A percentile compares a stretch with the other conserved stretches of the same genome.
phyloP scores from a whole-genome alignment of 805 yeast species.

The Candida nanaspora region DNA sequence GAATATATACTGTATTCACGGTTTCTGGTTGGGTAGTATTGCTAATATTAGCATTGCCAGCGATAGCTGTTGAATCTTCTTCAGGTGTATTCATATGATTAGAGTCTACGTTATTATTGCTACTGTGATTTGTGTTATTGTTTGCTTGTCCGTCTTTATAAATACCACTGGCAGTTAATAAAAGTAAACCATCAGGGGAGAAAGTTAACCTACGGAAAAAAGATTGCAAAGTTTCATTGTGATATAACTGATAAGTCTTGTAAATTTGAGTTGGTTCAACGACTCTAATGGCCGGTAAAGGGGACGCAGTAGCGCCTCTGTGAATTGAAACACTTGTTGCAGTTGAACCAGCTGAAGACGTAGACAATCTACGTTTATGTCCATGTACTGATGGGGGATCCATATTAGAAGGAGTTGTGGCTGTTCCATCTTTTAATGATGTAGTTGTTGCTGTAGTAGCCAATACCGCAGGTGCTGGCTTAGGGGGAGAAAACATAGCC shows the following conservation, averaged over 20 bases:
- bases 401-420: constrained; percentile 14
- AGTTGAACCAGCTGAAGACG: constrained; percentile 27
- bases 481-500: constrained; percentile 1
- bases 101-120: neutral
- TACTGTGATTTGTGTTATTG: neutral
- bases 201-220: constrained; percentile 82
- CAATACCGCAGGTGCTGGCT: constrained; percentile 2
- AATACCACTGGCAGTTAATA: constrained; percentile 74
- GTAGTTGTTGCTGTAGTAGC: constrained; percentile 5
- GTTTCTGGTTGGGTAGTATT: constrained; percentile 8
- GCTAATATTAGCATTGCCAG: neutral
- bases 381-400: constrained; percentile 24
- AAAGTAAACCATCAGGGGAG: constrained; percentile 82
- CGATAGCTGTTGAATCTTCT: no score
- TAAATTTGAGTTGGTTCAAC: constrained; percentile 28
- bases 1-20: constrained; percentile 71
- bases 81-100: no score
- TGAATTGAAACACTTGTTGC: constrained; percentile 24
- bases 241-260: constrained; percentile 50
- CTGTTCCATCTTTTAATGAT: constrained; percentile 1
- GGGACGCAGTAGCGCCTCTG: constrained; percentile 24
- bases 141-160: constrained; percentile 27
- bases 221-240: constrained; percentile 82
- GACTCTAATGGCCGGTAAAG: constrained; percentile 40
- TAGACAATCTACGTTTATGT: constrained; percentile 36